Base-by-base conservation (phyloP, 352 stramenopile species). In the Globisporangium spinosum region DNA sequence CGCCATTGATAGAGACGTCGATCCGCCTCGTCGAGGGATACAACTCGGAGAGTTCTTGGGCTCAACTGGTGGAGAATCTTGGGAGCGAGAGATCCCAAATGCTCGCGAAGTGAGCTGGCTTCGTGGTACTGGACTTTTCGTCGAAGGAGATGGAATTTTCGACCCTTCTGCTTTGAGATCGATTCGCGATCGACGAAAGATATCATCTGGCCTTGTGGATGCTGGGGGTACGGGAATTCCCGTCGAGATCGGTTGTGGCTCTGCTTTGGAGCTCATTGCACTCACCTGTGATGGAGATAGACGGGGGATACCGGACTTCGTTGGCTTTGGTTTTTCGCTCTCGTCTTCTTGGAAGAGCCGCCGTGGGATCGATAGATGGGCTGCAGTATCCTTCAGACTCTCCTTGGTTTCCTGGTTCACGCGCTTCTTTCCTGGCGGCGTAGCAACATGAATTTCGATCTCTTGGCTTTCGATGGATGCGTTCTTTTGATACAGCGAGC, bases 391-490 rank as follows among this genome's bases (percentile, higher is more conserved):
- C 10, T 25, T 64, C 2, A n/a, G 23, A 2, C 9, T 38, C 15
- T n/a, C n/a, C 13, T n/a, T 43, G 2, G 2, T 25, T 9, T 63
- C 58, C 20, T 34, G 55, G 49, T 29, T 17, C n/a, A 29, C 23
- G 34, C 53, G 68, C 54, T 64, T 69, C 56, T 71, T 78, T 57
- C 55, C 51, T 20, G 73, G 60, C 9, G 67, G 66, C 12, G 70
- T 77, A 2, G 70, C 51, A 35, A 78, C 60, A 53, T 77, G 71
- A 62, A 82, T 79, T 45, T 85, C 67, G 17, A 80, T 65, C 13
- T 61, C 63, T 65, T 80, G 64, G 5, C 73, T 70, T 17, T 58
- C 45, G 64, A 64, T 17, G 38, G 67, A 67, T 58, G 66, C 27
- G 69, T 29, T 76, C 64, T 75, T 83, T n/a, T 55, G 61, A 7